Base-by-base conservation (phyloP, 305 asterid species). In the Fraxinus angustifolia region DNA sequence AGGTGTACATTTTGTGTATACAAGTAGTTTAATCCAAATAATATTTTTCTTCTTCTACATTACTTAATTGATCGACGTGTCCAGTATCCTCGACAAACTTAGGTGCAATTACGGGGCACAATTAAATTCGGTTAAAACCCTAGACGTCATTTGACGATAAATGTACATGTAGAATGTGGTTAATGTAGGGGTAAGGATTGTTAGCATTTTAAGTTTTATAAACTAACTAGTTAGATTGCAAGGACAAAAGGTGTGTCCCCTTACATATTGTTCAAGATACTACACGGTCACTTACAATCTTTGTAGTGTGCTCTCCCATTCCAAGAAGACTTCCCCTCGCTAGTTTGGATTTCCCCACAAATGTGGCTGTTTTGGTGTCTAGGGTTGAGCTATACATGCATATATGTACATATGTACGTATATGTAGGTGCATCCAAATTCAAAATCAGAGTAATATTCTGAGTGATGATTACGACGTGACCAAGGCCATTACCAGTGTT, bases 391-490 rank as follows among this genome's bases (percentile, higher is more conserved):
- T 42, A 11, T 42, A 56, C 40, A 53, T 14, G n/a, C 10, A 7
- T 17, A 19, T 3, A 17, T 6, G 68, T 17, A 58, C 6, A 58
- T 6, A 58, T 8, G 68, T 58, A 58, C 1, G 31, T 19, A 17
- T 17, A 17, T 56, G 31, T 60, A 7, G 5, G 5, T 19, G 30
- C 30, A 58, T 58, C 70, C 70, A 58, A 58, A 58, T 17, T 19
- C 11, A 65, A 65, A 26, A 10, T 23, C n/a, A 65, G 73, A 26
- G 73, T 26, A 30, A 58, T 48, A 77, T 65, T 50, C 53, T 26
- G 36, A 78, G 78, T 42, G 76, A 71, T 78, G 86, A 86, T 73
- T 50, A 16, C 56, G 86, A 80, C 85, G 73, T 50, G 84, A 85
- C 67, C 14, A 65, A 21, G 53, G 17, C 50, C 81, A 73, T 70